Percentiles rank a stretch among this genome's conserved stretches.
phyloP scores from a whole-genome alignment of 2,329 filamentous ascomycete species.

The Pestalotiopsis fici region DNA sequence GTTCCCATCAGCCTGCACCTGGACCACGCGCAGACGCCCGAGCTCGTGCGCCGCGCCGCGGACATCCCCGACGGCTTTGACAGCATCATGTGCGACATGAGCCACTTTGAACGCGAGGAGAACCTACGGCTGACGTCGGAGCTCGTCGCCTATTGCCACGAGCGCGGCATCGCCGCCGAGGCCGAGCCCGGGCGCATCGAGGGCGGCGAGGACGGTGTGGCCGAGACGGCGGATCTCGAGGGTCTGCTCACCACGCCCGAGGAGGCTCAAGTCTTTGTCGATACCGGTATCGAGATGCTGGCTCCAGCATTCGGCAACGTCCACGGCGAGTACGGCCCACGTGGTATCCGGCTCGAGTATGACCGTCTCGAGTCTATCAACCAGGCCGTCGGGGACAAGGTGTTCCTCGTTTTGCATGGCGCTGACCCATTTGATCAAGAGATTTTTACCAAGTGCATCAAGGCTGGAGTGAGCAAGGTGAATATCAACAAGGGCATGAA shows the following conservation, averaged over 20 bases:
- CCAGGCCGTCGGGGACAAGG: slow-evolving; percentile 42
- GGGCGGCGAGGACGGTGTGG: slow-evolving; percentile 65
- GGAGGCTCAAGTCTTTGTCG: slow-evolving; percentile 65
- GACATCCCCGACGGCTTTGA: slow-evolving; percentile 63
- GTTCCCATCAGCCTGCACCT: slow-evolving; percentile 66
- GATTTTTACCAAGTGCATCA: slow-evolving; percentile 45
- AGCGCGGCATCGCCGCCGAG: slow-evolving; percentile 67
- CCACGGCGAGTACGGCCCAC: slow-evolving; percentile 65
- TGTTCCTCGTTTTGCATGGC: slow-evolving; percentile 49
- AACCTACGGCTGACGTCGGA: slow-evolving; percentile 66
- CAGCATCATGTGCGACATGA: slow-evolving; percentile 78
- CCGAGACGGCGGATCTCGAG: slow-evolving; percentile 49
- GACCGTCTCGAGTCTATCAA: slow-evolving; percentile 35
- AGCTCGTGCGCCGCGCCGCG: slow-evolving; percentile 61
- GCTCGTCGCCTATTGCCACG: slow-evolving; percentile 64
- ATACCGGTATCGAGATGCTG: slow-evolving; percentile 67
- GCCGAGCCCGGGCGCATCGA: slow-evolving; percentile 73
- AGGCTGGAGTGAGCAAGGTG: slow-evolving; percentile 46
- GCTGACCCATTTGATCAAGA: slow-evolving; percentile 48
- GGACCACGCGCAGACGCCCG: slow-evolving; percentile 66
- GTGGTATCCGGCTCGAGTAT: slow-evolving; percentile 37
- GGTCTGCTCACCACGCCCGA: slow-evolving; percentile 54
- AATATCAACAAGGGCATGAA: slow-evolving; percentile 57
- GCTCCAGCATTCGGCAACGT: slow-evolving; percentile 72
- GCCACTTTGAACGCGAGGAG: slow-evolving; percentile 70